Percentiles rank a stretch among this genome's conserved stretches.
Evolutionary conservation across 805 yeast species (phyloP).

Genomic region (Schwanniomyces vanrijiae): DNA sequence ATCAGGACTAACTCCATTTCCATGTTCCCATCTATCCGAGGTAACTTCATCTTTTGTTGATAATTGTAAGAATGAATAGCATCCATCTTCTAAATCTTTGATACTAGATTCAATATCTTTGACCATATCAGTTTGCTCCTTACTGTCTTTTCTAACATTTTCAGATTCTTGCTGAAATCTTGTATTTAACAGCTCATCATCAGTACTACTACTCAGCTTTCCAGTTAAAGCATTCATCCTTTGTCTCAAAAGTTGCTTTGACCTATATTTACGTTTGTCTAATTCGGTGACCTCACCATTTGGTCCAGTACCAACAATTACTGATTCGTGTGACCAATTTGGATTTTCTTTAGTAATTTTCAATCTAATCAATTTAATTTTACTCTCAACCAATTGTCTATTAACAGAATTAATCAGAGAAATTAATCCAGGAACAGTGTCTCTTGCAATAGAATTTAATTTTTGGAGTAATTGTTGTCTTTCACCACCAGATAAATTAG

Average conservation of each 20-base stretch:
- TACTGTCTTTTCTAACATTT: constrained; percentile 52
- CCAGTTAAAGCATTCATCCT: constrained; percentile 95
- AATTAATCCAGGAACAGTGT: constrained; percentile 70
- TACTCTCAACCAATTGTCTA: constrained; percentile 63
- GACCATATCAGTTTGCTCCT: constrained; percentile 58
- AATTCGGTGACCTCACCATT: constrained; percentile 82
- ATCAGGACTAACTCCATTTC: constrained; percentile 66
- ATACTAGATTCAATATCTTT: constrained; percentile 73
- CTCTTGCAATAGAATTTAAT: constrained; percentile 60
- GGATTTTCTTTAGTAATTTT: constrained; percentile 65
- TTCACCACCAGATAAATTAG: constrained; percentile 40
- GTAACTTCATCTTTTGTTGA: constrained; percentile 47
- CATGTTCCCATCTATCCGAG: constrained; percentile 76
- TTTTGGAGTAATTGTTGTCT: constrained; percentile 54
- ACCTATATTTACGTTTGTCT: constrained; percentile 77
- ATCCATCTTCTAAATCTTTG: constrained; percentile 55
- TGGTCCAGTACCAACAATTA: constrained; percentile 77
- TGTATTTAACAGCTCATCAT: constrained; percentile 41
- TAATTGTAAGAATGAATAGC: constrained; percentile 42
- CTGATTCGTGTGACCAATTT: constrained; percentile 45
- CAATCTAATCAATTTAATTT: constrained; percentile 61
- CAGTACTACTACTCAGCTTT: constrained; percentile 49
- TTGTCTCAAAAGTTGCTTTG: constrained; percentile 74
- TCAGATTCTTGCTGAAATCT: constrained; percentile 53
- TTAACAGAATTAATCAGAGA: constrained; percentile 63